Evolutionary conservation across 163 green algal species (phyloP).

Genomic region (Prototheca wickerhamii): DNA sequence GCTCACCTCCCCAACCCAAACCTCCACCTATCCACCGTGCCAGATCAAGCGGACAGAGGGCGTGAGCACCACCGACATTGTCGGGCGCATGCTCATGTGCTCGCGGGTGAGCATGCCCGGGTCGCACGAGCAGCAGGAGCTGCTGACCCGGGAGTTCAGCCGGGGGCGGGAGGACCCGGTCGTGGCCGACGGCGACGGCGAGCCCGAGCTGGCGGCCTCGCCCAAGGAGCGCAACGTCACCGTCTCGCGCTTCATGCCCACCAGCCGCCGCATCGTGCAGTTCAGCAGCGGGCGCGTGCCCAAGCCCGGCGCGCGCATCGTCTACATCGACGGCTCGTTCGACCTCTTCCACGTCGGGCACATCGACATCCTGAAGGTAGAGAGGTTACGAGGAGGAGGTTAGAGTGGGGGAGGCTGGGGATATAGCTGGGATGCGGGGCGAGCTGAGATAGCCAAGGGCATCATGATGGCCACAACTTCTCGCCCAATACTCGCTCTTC

Average conservation of each 20-base stretch:
- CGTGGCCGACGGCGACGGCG: neutral
- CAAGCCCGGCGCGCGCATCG: constrained; percentile 57
- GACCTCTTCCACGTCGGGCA: constrained; percentile 97
- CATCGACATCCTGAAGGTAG: constrained; percentile 81
- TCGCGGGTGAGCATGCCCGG: constrained; percentile 38
- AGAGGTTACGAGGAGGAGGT: too few relatives aligned
- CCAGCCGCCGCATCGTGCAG: constrained; percentile 78
- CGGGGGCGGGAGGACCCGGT: constrained; percentile 9
- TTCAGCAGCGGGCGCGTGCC: constrained; percentile 72
- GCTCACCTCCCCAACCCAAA: neutral
- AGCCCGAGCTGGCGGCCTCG: neutral
- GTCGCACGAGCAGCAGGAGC: constrained; percentile 14
- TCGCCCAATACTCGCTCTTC: too few relatives aligned
- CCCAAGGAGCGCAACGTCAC: constrained; percentile 11
- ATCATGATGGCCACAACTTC: too few relatives aligned
- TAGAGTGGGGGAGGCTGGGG: too few relatives aligned
- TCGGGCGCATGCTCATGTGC: constrained; percentile 94
- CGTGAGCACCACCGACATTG: constrained; percentile 96
- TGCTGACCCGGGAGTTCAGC: constrained; percentile 45
- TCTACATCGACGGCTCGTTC: constrained; percentile 98
- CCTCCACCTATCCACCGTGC: neutral
- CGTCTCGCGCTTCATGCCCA: constrained; percentile 78
- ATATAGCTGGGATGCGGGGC: too few relatives aligned
- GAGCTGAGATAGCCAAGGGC: too few relatives aligned
- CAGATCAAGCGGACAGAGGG: constrained; percentile 96